Conservation (phyloP, 371 early-diverging fungal species). For the Mucor lusitanicus region DNA sequence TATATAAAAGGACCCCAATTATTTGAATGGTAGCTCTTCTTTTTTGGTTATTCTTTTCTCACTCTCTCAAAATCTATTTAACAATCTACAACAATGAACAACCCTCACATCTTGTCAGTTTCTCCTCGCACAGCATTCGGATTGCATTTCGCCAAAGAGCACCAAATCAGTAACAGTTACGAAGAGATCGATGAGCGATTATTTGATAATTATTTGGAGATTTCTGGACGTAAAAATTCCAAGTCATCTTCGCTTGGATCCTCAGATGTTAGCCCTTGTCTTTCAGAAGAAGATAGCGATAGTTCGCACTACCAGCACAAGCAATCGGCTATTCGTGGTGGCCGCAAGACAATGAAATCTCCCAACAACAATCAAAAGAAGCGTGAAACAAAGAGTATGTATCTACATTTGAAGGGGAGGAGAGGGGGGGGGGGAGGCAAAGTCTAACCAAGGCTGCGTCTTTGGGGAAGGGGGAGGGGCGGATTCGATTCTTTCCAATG, state of each 20-base stretch:
- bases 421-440: background rate
- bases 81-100: constrained; percentile 7
- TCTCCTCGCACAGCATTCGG: constrained; percentile 9
- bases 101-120: constrained; percentile 4
- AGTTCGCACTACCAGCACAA: background rate
- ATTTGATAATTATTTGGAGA: constrained; percentile 10
- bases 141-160: background rate
- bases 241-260: background rate
- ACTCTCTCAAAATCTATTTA: background rate
- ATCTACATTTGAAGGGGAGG: background rate
- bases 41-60: constrained; percentile 3
- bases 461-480: background rate
- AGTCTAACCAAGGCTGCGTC: background rate
- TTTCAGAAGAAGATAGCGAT: constrained; percentile 15
- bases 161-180: background rate
- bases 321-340: background rate
- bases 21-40: background rate
- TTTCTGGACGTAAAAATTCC: background rate
- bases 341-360: background rate
- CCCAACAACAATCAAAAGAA: background rate
- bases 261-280: constrained; percentile 6
- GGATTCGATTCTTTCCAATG: background rate
- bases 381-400: constrained; percentile 7
- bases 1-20: constrained; percentile 7
- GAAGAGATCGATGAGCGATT: constrained; percentile 23